Conservation (phyloP, 768 basidiomycete genomes). For the Royoungia palumana region DNA sequence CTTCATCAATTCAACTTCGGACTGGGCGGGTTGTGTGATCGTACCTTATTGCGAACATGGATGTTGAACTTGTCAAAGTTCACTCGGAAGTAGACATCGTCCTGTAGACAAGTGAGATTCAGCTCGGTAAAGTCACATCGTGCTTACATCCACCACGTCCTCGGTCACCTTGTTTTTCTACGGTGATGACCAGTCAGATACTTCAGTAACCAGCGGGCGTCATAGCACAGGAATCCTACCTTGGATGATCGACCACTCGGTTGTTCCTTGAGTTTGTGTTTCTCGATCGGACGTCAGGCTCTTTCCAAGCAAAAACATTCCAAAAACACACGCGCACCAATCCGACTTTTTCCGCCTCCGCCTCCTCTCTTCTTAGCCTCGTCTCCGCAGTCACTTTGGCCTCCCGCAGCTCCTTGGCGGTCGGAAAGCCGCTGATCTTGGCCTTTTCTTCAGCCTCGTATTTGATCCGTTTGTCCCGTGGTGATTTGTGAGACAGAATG, state of each 20-base stretch:
- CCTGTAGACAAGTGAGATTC: conserved; percentile 37
- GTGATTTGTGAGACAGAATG: conserved; percentile 71
- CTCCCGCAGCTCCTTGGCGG: conserved; percentile 73
- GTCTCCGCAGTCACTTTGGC: conserved; percentile 64
- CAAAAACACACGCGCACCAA: conserved; percentile 46
- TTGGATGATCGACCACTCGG: conserved; percentile 47
- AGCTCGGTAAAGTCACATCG: neutral
- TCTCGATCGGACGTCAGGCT: conserved; percentile 43
- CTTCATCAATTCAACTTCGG: conserved; percentile 12
- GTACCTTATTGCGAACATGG: conserved; percentile 81
- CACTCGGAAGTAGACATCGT: conserved; percentile 74
- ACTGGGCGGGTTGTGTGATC: conserved; percentile 17
- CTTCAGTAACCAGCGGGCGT: neutral
- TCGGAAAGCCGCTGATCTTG: conserved; percentile 73
- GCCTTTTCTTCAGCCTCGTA: conserved; percentile 78
- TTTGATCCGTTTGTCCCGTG: conserved; percentile 73
- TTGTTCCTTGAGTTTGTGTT: conserved; percentile 54
- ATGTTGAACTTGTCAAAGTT: conserved; percentile 88
- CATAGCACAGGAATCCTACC: conserved; percentile 32
- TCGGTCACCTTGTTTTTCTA: conserved; percentile 48
- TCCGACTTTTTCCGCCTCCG: conserved; percentile 69
- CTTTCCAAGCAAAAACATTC: neutral
- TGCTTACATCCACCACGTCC: conserved; percentile 64
- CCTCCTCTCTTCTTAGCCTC: conserved; percentile 65
- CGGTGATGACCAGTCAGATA: conserved; percentile 22